Evolutionary conservation across 1,139 yeast species (phyloP).

Genomic region (Debaryomycetaceae sp.): DNA sequence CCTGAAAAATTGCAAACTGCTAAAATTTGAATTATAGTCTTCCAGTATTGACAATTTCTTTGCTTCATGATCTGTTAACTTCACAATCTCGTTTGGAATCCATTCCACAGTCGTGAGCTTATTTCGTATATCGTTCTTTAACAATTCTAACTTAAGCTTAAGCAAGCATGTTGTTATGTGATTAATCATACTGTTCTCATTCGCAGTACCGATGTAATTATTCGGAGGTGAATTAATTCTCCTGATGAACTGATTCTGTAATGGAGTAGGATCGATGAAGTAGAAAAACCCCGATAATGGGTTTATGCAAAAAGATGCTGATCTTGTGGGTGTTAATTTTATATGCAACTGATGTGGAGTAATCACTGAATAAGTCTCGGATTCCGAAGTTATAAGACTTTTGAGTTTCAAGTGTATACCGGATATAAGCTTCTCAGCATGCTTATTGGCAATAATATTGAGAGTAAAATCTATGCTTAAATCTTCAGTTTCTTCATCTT

Average conservation of each 20-base stretch:
- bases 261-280: conserved; percentile 42
- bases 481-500: conserved; percentile 22
- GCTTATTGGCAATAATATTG: conserved; percentile 33
- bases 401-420: conserved; percentile 16
- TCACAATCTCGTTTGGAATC: conserved; percentile 57
- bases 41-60: conserved; percentile 17
- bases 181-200: conserved; percentile 31
- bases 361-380: conserved; percentile 13
- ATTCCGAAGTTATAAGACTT: conserved; percentile 3
- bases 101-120: conserved; percentile 64
- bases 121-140: conserved; percentile 48
- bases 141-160: conserved; percentile 51
- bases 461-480: conserved; percentile 35
- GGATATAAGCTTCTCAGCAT: conserved; percentile 32
- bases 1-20: conserved; percentile 49
- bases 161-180: conserved; percentile 36
- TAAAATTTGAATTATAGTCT: conserved; percentile 4
- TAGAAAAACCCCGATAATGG: conserved; percentile 45
- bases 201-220: conserved; percentile 12
- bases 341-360: conserved; percentile 37
- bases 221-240: conserved; percentile 31
- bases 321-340: conserved; percentile 32
- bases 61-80: conserved; percentile 38
- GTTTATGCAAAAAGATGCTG: conserved; percentile 39
- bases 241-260: conserved; percentile 31